Evolutionary conservation across 2,329 filamentous ascomycete genomes (phyloP), one percentile per base, ranked within the genome.

Genomic region (Penicillium sp.): DNA sequence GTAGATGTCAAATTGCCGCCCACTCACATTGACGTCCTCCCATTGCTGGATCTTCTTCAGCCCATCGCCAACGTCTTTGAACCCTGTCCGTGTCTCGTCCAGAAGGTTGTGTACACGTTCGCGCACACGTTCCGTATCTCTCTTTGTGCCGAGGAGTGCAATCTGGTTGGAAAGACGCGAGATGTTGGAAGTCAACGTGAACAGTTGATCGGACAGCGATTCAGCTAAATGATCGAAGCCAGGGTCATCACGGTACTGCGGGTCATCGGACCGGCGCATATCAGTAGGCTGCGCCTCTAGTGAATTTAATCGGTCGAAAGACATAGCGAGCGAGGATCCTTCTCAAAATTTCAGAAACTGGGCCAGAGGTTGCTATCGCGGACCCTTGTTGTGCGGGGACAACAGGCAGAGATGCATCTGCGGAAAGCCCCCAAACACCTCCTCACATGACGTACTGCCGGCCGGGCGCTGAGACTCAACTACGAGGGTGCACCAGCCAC

Each of bases 1-100:
- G 2, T 6, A 6, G 3, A 27, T 28, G 3, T 18, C 18, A 18
- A 35, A 4, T 13, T 42, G 24, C 43, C 27, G 25, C 45, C 3
- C 44, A 60, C 80, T 57, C 77, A 90, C 86, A 65, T 84, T 88
- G 44, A 89, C 83, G 63, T 91, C 89, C 65, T 83, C 88, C 90
- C 81, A 97, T 36, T 80, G 80, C 67, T 94, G 87, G 40, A 96
- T 81, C 71, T 86, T 90, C 82, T 97, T 97, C 56, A 98, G 79
- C 5, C 90, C 90, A 63, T 97, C 90, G 56, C 89, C 93, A 51
- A 95, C 86, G 47, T 93, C 86, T 70, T 91, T 90, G 76, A 96
- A 97, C 48, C 85, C 81, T 48, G 85, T 81, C 48, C 88, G 84
- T 29, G 90, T 90, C 72, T 95, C 90, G 57, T 95, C 88, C 47